A percentile compares a stretch with the other conserved stretches of the same genome.
Evolutionary conservation across 345 rosid genomes (phyloP).

Genomic region (Hibiscus trionum): DNA sequence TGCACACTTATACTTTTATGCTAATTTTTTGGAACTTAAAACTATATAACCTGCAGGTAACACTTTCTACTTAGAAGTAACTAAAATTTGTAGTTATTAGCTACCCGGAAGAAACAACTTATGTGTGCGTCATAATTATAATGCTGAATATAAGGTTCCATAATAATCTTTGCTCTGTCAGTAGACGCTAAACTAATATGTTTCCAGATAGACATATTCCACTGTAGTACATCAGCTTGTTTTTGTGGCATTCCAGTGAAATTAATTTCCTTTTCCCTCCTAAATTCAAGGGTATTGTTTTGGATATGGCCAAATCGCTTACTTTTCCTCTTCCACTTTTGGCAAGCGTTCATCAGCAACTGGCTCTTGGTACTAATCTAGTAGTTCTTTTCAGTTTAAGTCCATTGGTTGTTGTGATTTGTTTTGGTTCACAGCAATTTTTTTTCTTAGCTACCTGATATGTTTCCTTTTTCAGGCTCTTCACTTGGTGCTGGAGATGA

Average conservation of each 20-base stretch:
- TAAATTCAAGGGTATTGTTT: slow-evolving; percentile 49
- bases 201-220: not conserved
- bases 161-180: not conserved
- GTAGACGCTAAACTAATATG: not conserved
- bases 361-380: slow-evolving; percentile 52
- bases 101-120: not conserved
- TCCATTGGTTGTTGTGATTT: not conserved
- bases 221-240: not conserved
- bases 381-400: slow-evolving; percentile 3
- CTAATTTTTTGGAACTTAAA: not conserved
- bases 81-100: not conserved
- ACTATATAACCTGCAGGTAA: not conserved
- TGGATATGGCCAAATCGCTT: slow-evolving; percentile 65
- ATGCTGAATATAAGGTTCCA: not conserved
- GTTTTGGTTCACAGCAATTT: not conserved
- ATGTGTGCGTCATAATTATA: not conserved
- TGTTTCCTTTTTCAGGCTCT: slow-evolving; percentile 39
- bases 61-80: not conserved
- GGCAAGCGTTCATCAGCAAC: slow-evolving; percentile 75
- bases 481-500: slow-evolving; percentile 39
- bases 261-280: slow-evolving; percentile 14
- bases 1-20: not conserved
- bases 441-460: slow-evolving; percentile 10
- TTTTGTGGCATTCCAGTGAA: slow-evolving; percentile 3
- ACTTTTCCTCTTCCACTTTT: slow-evolving; percentile 75